phyloP scores from a whole-genome alignment of 352 stramenopile genomes.

The Phytophthora crassamura region DNA sequence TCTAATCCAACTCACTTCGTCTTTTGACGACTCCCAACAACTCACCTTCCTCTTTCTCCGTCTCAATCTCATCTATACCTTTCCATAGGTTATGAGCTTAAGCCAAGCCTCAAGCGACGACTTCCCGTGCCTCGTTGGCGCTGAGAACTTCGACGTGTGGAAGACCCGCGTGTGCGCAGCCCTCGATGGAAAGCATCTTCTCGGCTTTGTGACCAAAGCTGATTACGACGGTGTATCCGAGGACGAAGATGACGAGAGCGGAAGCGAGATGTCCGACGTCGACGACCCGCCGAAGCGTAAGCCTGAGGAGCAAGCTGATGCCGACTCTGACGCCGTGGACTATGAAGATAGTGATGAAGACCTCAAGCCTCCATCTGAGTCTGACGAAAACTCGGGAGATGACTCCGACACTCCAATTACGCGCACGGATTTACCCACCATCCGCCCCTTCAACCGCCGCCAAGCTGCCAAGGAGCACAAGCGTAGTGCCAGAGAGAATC shows the following conservation, averaged over 20 bases:
- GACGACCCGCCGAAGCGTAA: constrained; percentile 1
- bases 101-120: constrained; percentile 19
- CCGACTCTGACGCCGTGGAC: too few species aligned
- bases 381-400: constrained; percentile 3
- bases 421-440: neutral
- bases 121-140: constrained; percentile 13
- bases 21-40: too few species aligned
- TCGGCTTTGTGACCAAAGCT: constrained; percentile 20
- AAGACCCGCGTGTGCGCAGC: constrained; percentile 10
- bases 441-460: constrained; percentile 1
- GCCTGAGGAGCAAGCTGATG: neutral
- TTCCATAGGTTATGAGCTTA: constrained; percentile 27
- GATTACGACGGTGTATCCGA: constrained; percentile 16
- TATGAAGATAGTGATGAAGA: too few species aligned
- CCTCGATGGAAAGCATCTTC: constrained; percentile 23
- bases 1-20: too few species aligned
- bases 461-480: constrained; percentile 6
- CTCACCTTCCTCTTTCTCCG: too few species aligned
- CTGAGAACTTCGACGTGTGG: constrained; percentile 18
- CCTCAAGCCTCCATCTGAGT: too few species aligned
- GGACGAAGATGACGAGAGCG: neutral
- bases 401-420: constrained; percentile 4
- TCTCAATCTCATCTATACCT: too few species aligned
- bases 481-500: neutral
- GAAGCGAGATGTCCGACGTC: constrained; percentile 1